Evolutionary conservation across 768 basidiomycete species (phyloP).

Genomic region (Trametes coccinea): DNA sequence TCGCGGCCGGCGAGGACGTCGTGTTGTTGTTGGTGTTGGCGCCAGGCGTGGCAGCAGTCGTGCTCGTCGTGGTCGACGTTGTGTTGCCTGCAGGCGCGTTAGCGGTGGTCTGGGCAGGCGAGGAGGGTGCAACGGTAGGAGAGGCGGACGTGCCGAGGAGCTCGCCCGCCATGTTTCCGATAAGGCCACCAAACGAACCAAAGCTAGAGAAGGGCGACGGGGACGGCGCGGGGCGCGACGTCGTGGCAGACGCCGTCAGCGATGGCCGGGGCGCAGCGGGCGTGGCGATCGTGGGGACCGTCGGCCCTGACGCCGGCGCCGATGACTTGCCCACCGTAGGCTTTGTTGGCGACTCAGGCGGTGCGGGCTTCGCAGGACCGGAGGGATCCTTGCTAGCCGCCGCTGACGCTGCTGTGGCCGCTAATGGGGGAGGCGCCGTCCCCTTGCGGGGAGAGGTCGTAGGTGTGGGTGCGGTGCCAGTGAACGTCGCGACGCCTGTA

Average conservation of each 20-base stretch:
- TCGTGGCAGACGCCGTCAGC: conserved; percentile 5
- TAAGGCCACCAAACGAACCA: conserved; percentile 5
- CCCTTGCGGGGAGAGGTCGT: conserved; percentile 18
- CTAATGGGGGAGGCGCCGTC: neutral
- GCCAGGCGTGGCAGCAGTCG: neutral
- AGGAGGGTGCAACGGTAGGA: conserved; percentile 12
- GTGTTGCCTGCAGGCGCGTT: conserved; percentile 13
- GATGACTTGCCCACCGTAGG: conserved; percentile 5
- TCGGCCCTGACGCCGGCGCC: neutral
- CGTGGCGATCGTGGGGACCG: conserved; percentile 12
- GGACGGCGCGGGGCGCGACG: conserved; percentile 1
- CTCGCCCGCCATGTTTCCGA: conserved; percentile 19
- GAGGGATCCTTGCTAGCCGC: neutral
- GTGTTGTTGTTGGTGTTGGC: neutral
- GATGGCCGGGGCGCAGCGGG: conserved; percentile 11
- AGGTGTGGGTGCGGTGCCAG: conserved; percentile 13
- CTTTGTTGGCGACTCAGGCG: conserved; percentile 7
- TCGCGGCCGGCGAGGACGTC: neutral
- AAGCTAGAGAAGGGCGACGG: conserved; percentile 14
- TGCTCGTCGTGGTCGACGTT: neutral
- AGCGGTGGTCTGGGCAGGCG: conserved; percentile 10
- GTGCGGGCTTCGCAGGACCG: conserved; percentile 1
- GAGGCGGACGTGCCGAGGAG: conserved; percentile 19
- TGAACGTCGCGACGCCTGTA: conserved; percentile 17
- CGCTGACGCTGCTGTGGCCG: neutral